Evolutionary conservation across 257 asterid genomes (phyloP), one percentile per base, ranked within the genome.

Genomic region (Gardenia jasminoides): DNA sequence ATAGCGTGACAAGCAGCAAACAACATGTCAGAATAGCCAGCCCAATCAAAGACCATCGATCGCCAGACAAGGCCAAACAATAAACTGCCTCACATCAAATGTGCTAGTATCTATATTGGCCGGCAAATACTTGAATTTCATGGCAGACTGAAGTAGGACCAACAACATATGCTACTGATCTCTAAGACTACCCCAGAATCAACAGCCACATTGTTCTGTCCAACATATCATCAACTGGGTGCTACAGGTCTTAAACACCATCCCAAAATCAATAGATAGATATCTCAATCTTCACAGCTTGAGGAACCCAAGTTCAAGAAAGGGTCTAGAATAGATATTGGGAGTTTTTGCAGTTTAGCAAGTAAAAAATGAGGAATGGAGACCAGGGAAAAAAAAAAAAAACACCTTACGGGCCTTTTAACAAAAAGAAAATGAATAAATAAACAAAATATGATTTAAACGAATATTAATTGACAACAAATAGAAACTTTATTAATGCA

Each of bases 1-100:
- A 69, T 39, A 75, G 59, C 67, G 78, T 20, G 26, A 75, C 48
- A 47, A 76, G 46, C 36, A 83, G 80, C 24, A 24, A 41, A 48
- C 28, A 26, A 39, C 47, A 36, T 16, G 46, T 28, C 65, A 74
- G 24, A 30, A 67, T 17, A 26, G 28, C 11, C 10, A 44, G 13
- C 26, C 15, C 33, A 19, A n/a, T 24, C 7, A 1, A 26, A 31
- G 26, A n/a, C 36, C 3, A 6, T 7, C 6, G 58, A 41, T 6
- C 54, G 67, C 10, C 33, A 3, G 19, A 67, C 30, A 2, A 39
- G 56, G n/a, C 46, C 72, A 68, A 36, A 6, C 66, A 67, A 28
- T n/a, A 41, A 67, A 67, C 28, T 58, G 65, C 65, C 65, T 20
- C 65, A 24, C 11, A 31, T 46, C 30, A 39, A 68, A 39, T 16